Base-by-base conservation (phyloP, 2,329 filamentous ascomycete species). In the Anthostomella pinea region DNA sequence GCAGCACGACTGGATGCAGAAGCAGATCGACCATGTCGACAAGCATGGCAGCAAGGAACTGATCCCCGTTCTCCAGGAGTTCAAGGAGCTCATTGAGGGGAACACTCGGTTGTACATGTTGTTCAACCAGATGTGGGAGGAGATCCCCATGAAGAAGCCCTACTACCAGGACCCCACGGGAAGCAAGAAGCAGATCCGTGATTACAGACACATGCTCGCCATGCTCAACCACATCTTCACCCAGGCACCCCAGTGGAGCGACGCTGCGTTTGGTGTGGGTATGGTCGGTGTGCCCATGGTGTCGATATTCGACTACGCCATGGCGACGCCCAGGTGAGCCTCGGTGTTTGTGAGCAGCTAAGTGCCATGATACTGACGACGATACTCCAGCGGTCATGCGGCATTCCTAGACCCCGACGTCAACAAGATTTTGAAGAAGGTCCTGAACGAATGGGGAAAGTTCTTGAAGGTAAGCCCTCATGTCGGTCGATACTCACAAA, bases 41-140 rank as follows among this genome's bases (percentile, higher is more conserved):
- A 58, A 65, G 11, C 60, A 74, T 38, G 61, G 65, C 6, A 53
- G 61, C 4, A 61, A 72, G 46, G 58, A 71, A 2, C 65, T 86
- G 1, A 69, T 73, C 9, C 81, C 80, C 0, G 79, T 79, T 0
- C 59, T 87, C 1, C 51, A 72, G 43, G 82, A 85, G 45, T 85
- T 87, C 64, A 70, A 79, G 52, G 58, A 74, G 2, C 63, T 86
- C 16, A 86, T 87, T 44, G 82, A 87, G 56, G 58, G 59, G 18
- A 79, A 79, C 45, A 65, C 80, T 2, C 72, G 79, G 15, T 64
- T 87, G 17, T 81, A 78, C 64, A 80, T 86, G 70, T 77, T 81
- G 56, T 77, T 85, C 53, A 65, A 66, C 16, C 66, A 73, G 45
- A 87, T 87, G 83, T 87, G 83, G 60, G 67, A 75, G 19, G 78